These are phyloP conservation scores for Triticum aestivum DNA, from an alignment of 176 grass and related monocot species.

Conservation along the genomic window DNA sequence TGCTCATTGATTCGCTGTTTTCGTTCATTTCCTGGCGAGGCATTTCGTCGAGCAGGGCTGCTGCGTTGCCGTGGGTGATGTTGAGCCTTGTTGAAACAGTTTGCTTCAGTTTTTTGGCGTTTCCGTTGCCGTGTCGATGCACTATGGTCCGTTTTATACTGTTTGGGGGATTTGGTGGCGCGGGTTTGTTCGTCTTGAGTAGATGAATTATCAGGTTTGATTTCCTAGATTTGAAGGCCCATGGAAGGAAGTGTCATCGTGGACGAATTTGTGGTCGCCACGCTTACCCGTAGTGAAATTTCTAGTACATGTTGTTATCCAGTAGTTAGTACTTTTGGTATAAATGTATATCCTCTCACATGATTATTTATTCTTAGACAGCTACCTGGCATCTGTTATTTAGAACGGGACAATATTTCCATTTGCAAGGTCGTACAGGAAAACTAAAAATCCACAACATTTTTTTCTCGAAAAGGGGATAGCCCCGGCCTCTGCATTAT, in stretches of 20 bases:
- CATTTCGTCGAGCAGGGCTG: constrained; percentile 43
- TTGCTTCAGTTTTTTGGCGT: neutral
- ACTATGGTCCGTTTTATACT: neutral
- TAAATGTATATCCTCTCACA: neutral
- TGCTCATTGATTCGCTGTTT: neutral
- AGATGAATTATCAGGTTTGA: neutral
- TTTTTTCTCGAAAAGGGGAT: no score
- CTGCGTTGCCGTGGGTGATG: neutral
- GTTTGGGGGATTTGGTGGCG: neutral
- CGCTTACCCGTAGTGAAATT: neutral
- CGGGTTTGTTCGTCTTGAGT: neutral
- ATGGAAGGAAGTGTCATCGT: neutral
- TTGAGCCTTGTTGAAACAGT: neutral
- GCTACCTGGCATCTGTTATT: neutral
- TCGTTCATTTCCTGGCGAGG: constrained; percentile 23
- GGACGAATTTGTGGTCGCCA: neutral
- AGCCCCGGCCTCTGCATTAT: no score
- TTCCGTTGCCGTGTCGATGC: neutral
- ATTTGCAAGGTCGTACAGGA: no score
- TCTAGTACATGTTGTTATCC: neutral
- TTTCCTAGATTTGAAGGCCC: neutral
- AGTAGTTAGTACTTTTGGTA: neutral
- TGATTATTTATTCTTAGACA: neutral
- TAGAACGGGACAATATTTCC: neutral
- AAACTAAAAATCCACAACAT: no score